phyloP scores from a whole-genome alignment of 1,284 basidiomycete genomes.

The Tilletia caries region DNA sequence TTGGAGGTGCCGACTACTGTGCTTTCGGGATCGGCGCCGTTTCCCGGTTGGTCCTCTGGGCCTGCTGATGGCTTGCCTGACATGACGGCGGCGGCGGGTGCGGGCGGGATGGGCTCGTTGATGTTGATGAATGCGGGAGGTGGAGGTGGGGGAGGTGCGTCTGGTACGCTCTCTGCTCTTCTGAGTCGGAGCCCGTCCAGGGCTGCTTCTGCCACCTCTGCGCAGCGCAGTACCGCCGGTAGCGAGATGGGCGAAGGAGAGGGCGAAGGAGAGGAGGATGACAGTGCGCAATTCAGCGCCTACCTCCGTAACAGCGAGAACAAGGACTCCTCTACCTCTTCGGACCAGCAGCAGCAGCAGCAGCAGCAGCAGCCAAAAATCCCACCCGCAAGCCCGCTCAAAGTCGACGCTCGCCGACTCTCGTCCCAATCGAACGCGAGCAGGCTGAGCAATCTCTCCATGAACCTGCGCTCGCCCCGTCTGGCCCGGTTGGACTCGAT shows the following conservation, averaged over 20 bases:
- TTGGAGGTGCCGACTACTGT: constrained; percentile 9
- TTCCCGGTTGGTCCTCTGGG: neutral
- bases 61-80: neutral
- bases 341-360: too few relatives aligned
- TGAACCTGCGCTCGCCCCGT: constrained; percentile 2
- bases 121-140: too few relatives aligned
- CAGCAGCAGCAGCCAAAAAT: neutral
- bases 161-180: constrained; percentile 1
- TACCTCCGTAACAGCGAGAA: neutral
- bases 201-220: neutral
- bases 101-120: neutral
- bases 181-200: constrained; percentile 6
- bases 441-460: neutral
- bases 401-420: neutral
- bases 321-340: neutral
- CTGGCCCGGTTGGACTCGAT: constrained; percentile 1
- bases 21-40: neutral
- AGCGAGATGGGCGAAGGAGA: neutral
- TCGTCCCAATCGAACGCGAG: constrained; percentile 12
- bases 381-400: neutral
- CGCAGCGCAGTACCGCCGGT: neutral
- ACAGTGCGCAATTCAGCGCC: neutral
- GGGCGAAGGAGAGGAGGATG: neutral
- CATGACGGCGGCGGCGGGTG: too few relatives aligned
- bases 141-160: neutral